Base-by-base conservation (phyloP, 768 basidiomycete species). In the Suillus clintonianus region DNA sequence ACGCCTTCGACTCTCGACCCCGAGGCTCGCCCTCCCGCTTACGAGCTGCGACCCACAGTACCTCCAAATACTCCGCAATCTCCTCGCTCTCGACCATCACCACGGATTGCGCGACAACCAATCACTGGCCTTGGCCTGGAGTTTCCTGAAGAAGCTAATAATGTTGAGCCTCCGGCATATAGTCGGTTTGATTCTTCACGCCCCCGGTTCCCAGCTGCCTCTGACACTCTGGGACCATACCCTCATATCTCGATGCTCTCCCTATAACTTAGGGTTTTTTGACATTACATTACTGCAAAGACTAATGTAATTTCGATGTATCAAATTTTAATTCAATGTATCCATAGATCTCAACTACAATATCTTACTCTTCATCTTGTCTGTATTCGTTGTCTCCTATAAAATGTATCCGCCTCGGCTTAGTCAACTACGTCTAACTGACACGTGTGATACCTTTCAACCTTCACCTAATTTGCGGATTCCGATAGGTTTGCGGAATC, bases 181-280 rank as follows among this genome's bases (percentile, higher is more conserved):
- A 71, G 72, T 0, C 73, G 67, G 37, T 70, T 74, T 30, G 76
- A 76, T 45, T 59, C 68, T 8, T 65, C 62, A 32, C 69, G 61
- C 11, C 65, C 66, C 8, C 64, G 60, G 30, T 68, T 69, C 41
- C 68, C 68, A n/a, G 7, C 22, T 10, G 72, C 68, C 32, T 60
- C 68, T 14, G 66, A 66, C 50, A 54, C 59, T 0, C 37, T 75
- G 59, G 76, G 76, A 5, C 74, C 76, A 57, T 76, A 75, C 39
- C 74, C 76, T 1, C 64, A 69, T 3, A 19, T 66, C 45, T 60
- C 76, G 24, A 9, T 54, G 36, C 39, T 74, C 5, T 17, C 51
- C 32, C 51, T 19, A 11, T 57, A 24, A 57, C 19, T 4, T 19
- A 36, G 19, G 4, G 24, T 3, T 2, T 4, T 5, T 24, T 36